Base-by-base conservation (phyloP, 768 basidiomycete genomes). In the Hirschioporus abietinus region DNA sequence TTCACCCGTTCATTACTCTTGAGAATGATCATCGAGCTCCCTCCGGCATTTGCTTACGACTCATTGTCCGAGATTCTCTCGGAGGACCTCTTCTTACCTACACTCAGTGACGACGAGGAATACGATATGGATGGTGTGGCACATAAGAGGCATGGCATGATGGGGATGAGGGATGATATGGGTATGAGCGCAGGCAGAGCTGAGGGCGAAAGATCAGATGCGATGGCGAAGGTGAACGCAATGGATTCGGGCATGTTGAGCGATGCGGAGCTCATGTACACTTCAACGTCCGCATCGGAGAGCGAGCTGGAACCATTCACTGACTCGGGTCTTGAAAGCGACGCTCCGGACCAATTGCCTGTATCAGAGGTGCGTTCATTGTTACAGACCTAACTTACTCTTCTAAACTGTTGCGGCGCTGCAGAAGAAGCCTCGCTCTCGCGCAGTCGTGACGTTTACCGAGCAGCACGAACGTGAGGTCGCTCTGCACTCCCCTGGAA, bases 41-140 rank as follows among this genome's bases (percentile, higher is more conserved):
- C 60, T 3, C 60, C 60, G 23, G 20, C 60, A 15, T 61, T 61
- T 23, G 60, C 60, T 61, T 61, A 34, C 60, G 60, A 34, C 60
- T 4, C 60, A 24, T 24, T 25, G 60, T 61, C 60, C 30, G 60
- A 52, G 6, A 52, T 52, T 20, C 42, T 52, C 42, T 52, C 42
- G 42, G 42, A 52, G 42, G 42, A 52, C 20, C 12, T 52, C 42
- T 52, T 52, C 42, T 20, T 52, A 20, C 42, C 42, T 20, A 20
- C 42, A 52, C 20, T 52, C 12, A 52, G 42, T 52, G 42, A 52
- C 42, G 42, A 52, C 42, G 42, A 52, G 20, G 42, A 52, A 52
- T 52, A 52, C 42, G 42, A 52, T 10, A 52, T 52, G 42, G 42
- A 52, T 52, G 42, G 42, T 15, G 42, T 52, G 42, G 42, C 42